A percentile compares a stretch with the other conserved stretches of the same genome.
Evolutionary conservation across 768 basidiomycete species (phyloP).

Genomic region (Podaxis pistillaris): DNA sequence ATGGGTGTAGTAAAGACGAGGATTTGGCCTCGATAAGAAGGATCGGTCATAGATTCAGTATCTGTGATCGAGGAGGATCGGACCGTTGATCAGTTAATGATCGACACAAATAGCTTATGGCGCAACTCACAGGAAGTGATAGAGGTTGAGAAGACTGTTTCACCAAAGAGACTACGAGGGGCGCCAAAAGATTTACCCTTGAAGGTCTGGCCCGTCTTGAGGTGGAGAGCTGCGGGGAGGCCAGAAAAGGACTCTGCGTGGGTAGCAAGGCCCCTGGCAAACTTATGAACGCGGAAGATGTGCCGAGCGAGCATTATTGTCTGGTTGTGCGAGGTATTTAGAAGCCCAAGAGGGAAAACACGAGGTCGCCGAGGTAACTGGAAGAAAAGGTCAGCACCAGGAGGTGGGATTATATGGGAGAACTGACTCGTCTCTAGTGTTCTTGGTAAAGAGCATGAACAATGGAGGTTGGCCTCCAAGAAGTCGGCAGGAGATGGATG

Average conservation of each 20-base stretch:
- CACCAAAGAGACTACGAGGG: slow-evolving; percentile 84
- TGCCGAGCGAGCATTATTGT: slow-evolving; percentile 57
- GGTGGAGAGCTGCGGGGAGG: slow-evolving; percentile 81
- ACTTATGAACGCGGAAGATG: slow-evolving; percentile 45
- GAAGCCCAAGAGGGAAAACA: slow-evolving; percentile 67
- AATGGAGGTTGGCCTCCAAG: slow-evolving; percentile 25
- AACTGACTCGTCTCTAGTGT: slow-evolving; percentile 85
- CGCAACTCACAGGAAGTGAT: slow-evolving; percentile 87
- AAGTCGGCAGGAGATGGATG: slow-evolving; percentile 12
- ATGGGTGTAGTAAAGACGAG: slow-evolving; percentile 98
- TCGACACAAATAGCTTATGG: not conserved
- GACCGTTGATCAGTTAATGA: slow-evolving; percentile 5
- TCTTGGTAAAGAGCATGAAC: slow-evolving; percentile 83
- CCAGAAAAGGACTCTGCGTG: slow-evolving; percentile 48
- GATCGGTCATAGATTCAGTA: slow-evolving; percentile 99
- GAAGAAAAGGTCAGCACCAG: slow-evolving; percentile 24
- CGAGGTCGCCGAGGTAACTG: slow-evolving; percentile 90
- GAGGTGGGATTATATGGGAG: slow-evolving; percentile 3
- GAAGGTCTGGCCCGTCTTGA: slow-evolving; percentile 95
- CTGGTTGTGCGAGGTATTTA: slow-evolving; percentile 25
- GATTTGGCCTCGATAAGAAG: slow-evolving; percentile 97
- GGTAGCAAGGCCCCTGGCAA: slow-evolving; percentile 66
- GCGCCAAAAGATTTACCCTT: slow-evolving; percentile 87
- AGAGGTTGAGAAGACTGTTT: slow-evolving; percentile 98
- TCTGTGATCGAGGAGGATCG: slow-evolving; percentile 47